Conservation (phyloP, 495 filamentous ascomycete genomes). For the Penicillium samsonianum region DNA sequence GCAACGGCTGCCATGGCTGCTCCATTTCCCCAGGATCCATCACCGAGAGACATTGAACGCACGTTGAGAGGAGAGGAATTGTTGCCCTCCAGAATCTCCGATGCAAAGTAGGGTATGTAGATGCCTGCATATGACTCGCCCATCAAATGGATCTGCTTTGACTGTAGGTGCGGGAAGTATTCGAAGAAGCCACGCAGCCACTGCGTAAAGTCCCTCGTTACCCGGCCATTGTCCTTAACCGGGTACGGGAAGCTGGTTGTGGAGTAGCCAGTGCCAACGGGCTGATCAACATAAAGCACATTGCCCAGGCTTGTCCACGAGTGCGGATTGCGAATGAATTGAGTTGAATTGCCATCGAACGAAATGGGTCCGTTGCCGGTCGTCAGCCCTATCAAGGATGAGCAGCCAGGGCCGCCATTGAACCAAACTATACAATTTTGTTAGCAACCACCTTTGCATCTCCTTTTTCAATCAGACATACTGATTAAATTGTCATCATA, state of each 20-base stretch:
- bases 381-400: slow-evolving; percentile 62
- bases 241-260: slow-evolving; percentile 36
- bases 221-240: slow-evolving; percentile 27
- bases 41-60: slow-evolving; percentile 38
- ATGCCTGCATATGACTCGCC: slow-evolving; percentile 47
- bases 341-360: slow-evolving; percentile 32
- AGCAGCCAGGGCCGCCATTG: slow-evolving; percentile 71
- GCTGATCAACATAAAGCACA: slow-evolving; percentile 48
- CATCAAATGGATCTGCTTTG: slow-evolving; percentile 42
- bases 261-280: slow-evolving; percentile 42
- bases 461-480: slow-evolving; percentile 14
- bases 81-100: slow-evolving; percentile 35
- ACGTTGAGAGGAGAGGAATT: slow-evolving; percentile 33
- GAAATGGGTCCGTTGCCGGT: slow-evolving; percentile 35
- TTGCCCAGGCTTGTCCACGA: slow-evolving; percentile 45
- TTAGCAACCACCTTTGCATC: neutral
- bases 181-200: slow-evolving; percentile 43
- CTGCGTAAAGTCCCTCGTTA: slow-evolving; percentile 36
- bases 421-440: slow-evolving; percentile 54
- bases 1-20: slow-evolving; percentile 36
- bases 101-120: slow-evolving; percentile 45
- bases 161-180: slow-evolving; percentile 33
- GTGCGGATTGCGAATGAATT: slow-evolving; percentile 32
- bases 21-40: slow-evolving; percentile 38
- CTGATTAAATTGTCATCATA: slow-evolving; percentile 44